These are phyloP conservation scores for Albizia julibrissin DNA, from an alignment of 306 rosid species.

Conservation along the genomic window DNA sequence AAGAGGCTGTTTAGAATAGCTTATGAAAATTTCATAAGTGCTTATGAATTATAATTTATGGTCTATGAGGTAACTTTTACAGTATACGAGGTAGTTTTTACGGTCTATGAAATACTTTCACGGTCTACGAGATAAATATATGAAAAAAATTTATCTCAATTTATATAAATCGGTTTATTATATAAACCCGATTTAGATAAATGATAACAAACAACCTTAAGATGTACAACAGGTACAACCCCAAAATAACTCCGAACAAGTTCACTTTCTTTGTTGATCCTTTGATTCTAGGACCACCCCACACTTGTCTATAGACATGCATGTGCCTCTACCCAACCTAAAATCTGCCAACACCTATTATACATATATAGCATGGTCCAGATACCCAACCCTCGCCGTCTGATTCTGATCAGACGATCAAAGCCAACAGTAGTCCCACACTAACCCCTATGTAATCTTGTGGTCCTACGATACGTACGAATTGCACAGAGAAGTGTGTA, in stretches of 20 bases:
- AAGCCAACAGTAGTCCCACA: slow-evolving; percentile 36
- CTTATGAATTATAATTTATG: too few relatives aligned
- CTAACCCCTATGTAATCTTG: neutral
- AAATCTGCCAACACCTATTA: neutral
- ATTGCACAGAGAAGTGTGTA: slow-evolving; percentile 10
- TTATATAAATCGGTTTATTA: too few relatives aligned
- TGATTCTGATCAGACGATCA: neutral
- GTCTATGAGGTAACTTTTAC: too few relatives aligned
- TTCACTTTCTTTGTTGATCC: slow-evolving; percentile 28
- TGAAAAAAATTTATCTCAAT: too few relatives aligned
- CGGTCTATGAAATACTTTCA: too few relatives aligned
- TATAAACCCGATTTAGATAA: too few relatives aligned
- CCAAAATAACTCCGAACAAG: slow-evolving; percentile 1
- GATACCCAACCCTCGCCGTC: slow-evolving; percentile 1
- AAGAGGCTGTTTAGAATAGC: too few relatives aligned
- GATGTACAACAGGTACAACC: slow-evolving; percentile 8
- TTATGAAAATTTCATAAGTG: too few relatives aligned
- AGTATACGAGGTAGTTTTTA: too few relatives aligned
- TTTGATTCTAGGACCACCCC: slow-evolving; percentile 47
- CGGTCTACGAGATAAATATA: too few relatives aligned
- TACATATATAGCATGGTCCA: slow-evolving; percentile 41
- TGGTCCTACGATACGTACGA: slow-evolving; percentile 38
- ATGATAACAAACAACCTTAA: too few relatives aligned
- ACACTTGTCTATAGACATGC: neutral
- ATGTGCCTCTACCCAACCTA: slow-evolving; percentile 2